Conservation (phyloP, 768 basidiomycete species). For the Pholiota molesta region DNA sequence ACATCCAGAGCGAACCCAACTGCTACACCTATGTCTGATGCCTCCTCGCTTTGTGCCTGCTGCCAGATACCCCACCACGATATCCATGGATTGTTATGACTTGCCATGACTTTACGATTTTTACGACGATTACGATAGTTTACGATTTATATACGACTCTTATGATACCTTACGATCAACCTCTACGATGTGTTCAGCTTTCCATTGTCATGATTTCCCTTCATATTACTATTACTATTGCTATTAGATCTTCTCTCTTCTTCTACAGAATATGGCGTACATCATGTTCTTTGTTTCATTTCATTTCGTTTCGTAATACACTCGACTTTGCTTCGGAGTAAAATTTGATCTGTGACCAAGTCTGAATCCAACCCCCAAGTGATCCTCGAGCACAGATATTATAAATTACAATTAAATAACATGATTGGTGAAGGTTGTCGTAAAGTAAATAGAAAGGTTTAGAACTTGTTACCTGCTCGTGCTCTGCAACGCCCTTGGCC, state of each 20-base stretch:
- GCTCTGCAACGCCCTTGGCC: slow-evolving; percentile 1
- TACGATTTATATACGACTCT: background rate
- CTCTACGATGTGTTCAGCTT: background rate
- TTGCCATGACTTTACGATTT: background rate
- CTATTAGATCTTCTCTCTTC: no score
- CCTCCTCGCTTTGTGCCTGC: background rate
- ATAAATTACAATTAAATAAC: no score
- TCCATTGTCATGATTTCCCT: background rate
- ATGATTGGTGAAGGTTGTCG: background rate
- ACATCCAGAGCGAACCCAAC: slow-evolving; percentile 29
- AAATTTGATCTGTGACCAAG: no score
- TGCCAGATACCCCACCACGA: background rate
- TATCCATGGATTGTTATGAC: background rate
- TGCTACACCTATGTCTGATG: slow-evolving; percentile 31
- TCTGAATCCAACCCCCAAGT: no score
- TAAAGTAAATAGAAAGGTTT: background rate
- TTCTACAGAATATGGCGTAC: no score
- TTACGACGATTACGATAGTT: background rate
- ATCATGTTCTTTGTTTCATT: no score
- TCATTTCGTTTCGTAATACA: no score
- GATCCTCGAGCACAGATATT: no score
- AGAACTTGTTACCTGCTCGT: background rate
- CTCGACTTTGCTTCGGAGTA: no score
- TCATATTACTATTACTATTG: no score
- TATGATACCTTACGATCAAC: background rate